Base-by-base conservation (phyloP, 805 yeast species). In the Lachancea sp. region DNA sequence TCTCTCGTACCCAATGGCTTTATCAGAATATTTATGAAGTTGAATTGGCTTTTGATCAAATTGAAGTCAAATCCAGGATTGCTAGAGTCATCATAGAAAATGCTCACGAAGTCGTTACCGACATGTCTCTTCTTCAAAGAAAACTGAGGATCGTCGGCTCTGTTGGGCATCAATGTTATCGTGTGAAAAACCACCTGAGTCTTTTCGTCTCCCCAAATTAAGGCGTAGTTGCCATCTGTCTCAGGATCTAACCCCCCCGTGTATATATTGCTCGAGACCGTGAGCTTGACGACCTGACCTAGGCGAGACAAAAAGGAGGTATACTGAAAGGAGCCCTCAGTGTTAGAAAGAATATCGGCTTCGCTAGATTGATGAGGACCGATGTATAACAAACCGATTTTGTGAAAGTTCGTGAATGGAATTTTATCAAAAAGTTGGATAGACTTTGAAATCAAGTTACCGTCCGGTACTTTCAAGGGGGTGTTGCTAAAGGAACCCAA, bases 31-130 rank as follows among this genome's bases (percentile, higher is more conserved):
- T 81, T 83, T 56, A 88, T 69, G 58, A 86, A 86, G 50, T 82
- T 86, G 69, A 87, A 87, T 61, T 87, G 95, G 9, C 87, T 75
- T 57, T 74, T 72, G 46, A 86, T 75, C 31, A 77, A 60, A 51
- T 82, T 82, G 65, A 84, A 82, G 45, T 80, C 76, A 61, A 83
- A 84, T 12, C 33, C 23, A 3, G 77, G 74, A 4, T 61, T 59
- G 0, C 78, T 77, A 2, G 87, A 77, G 51, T 87, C 95, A 53
- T 87, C 85, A 65, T 79, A 88, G 56, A 73, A 87, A 18, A 87
- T 76, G 54, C 81, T 83, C 42, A 87, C 92, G 58, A 77, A 80
- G 55, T 86, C 75, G 63, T 87, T 87, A 6, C 96, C 96, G 47
- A 87, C 82, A 56, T 87, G 96, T 41, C 88, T 65, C 60, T 87